Base-by-base conservation (phyloP, 306 rosid genomes). In the Dryas alaskensis region DNA sequence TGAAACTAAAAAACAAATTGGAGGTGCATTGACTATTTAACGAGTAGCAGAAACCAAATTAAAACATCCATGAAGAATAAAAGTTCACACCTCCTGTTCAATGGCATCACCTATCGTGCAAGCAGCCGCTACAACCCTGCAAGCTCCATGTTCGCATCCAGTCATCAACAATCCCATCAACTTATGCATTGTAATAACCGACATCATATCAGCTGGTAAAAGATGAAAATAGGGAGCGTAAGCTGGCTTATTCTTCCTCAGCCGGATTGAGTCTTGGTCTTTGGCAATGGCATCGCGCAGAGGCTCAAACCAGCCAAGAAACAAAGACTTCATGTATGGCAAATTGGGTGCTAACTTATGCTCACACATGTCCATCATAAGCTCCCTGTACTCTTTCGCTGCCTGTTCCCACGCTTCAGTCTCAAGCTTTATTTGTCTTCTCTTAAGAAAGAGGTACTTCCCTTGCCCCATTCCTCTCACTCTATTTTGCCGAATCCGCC, bases 241-340 rank as follows among this genome's bases (percentile, higher is more conserved):
- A 10, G 70, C 59, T 0, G 82, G 4, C 74, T 6, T 86, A 73
- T 74, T 80, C 89, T 81, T 92, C 84, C 88, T 85, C 2, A 8
- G 14, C 13, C 14, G 67, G 74, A 71, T 85, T 72, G 83, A 60
- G 45, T 86, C 92, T 53, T 94, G 97, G 62, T 94, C 97, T 62
- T 86, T 83, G 10, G 45, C 81, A 76, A 94, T 94, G 77, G 87
- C 92, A 44, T 86, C 83, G 55, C 79, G 78, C 14, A 94, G 66
- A 69, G 97, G 97, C 84, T 92, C 99, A 78, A 92, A 94, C 97
- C 97, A 94, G 50, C 99, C 99, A 37, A 94, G 99, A 73, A 94
- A 94, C 71, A 94, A 75, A 2, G 92, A 81, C 80, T 94, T 94
- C 90, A 90, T 84, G 75, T 89, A 94, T 0, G 99, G 99, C 86